Evolutionary conservation across 1,284 basidiomycete genomes (phyloP).

Genomic region (Ceratorhiza oryzae-sativae): DNA sequence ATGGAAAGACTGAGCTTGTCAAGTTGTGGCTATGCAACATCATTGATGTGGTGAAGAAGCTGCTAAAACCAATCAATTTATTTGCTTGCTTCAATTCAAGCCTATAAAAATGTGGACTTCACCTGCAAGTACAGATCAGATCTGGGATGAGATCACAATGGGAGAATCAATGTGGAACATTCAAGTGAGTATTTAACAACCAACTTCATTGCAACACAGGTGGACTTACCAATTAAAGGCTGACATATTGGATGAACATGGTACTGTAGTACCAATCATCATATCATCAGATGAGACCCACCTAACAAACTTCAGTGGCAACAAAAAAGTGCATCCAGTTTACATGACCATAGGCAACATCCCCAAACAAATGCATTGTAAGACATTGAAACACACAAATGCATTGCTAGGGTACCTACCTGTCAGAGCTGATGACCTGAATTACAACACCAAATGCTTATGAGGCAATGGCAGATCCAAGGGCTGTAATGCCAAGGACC

Average conservation of each 20-base stretch:
- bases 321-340: slow-evolving; percentile 40
- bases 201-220: too few relatives aligned
- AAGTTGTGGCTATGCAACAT: slow-evolving; percentile 6
- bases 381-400: slow-evolving; percentile 10
- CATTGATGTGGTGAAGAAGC: neutral
- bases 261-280: slow-evolving; percentile 35
- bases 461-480: too few relatives aligned
- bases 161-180: slow-evolving; percentile 38
- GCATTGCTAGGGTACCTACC: slow-evolving; percentile 38
- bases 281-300: slow-evolving; percentile 40
- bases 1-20: neutral
- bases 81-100: neutral
- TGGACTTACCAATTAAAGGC: too few relatives aligned
- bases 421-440: too few relatives aligned
- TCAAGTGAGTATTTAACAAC: slow-evolving; percentile 11
- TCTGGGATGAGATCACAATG: slow-evolving; percentile 25
- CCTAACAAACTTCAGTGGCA: slow-evolving; percentile 38
- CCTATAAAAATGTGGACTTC: neutral
- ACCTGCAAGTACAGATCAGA: neutral
- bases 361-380: slow-evolving; percentile 25
- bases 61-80: neutral
- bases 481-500: too few relatives aligned
- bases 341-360: slow-evolving; percentile 43
- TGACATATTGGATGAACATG: neutral
- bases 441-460: too few relatives aligned